Evolutionary conservation across 2,329 filamentous ascomycete genomes (phyloP).

Genomic region (Ceratocystis diversiconidia): DNA sequence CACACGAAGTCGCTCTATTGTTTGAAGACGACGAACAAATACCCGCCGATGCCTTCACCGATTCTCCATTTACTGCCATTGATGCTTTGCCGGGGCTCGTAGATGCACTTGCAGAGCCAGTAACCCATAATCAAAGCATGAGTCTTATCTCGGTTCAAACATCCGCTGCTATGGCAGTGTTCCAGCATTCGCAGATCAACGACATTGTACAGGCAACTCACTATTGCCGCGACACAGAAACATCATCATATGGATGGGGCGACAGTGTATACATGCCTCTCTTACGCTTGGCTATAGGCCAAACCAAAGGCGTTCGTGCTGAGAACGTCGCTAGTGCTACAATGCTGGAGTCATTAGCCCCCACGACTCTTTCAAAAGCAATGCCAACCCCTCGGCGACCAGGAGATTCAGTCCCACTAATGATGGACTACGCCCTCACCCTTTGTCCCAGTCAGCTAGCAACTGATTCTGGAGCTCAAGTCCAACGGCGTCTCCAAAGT

Average conservation of each 20-base stretch:
- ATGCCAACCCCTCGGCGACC: background rate
- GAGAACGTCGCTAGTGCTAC: slow-evolving; percentile 11
- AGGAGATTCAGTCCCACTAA: slow-evolving; percentile 4
- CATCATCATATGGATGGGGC: slow-evolving; percentile 8
- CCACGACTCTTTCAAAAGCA: slow-evolving; percentile 4
- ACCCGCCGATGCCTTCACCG: slow-evolving; percentile 15
- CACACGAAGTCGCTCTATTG: slow-evolving; percentile 9
- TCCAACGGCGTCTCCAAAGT: slow-evolving; percentile 12
- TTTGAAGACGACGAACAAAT: slow-evolving; percentile 12
- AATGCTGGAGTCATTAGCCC: slow-evolving; percentile 7
- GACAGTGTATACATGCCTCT: slow-evolving; percentile 14
- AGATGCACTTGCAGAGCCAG: slow-evolving; percentile 8
- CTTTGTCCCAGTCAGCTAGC: slow-evolving; percentile 9
- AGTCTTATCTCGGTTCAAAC: slow-evolving; percentile 14
- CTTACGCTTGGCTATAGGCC: slow-evolving; percentile 9
- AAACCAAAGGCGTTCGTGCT: slow-evolving; percentile 2
- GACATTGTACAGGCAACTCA: slow-evolving; percentile 14
- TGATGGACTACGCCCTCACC: slow-evolving; percentile 14
- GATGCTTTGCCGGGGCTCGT: slow-evolving; percentile 12
- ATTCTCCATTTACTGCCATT: slow-evolving; percentile 8
- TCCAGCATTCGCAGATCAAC: slow-evolving; percentile 12
- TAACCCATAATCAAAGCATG: slow-evolving; percentile 7
- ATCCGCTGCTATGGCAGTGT: slow-evolving; percentile 13
- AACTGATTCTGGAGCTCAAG: slow-evolving; percentile 5
- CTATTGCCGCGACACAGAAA: slow-evolving; percentile 11